A percentile compares a stretch with the other conserved stretches of the same genome.
phyloP scores from a whole-genome alignment of 768 basidiomycete species.

The Lactarius sanguifluus region DNA sequence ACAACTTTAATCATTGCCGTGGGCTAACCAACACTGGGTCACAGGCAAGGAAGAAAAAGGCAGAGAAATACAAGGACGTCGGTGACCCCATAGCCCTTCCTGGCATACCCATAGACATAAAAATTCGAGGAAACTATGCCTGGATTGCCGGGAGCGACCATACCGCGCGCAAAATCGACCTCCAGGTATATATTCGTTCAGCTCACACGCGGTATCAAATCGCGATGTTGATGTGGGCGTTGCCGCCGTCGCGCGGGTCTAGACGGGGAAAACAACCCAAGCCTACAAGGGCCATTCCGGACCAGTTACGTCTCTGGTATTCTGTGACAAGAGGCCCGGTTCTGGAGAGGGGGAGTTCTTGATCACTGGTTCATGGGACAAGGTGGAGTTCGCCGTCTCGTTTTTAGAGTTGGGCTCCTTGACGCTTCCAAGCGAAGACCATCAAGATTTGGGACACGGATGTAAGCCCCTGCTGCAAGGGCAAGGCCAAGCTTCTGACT shows the following conservation, averaged over 20 bases:
- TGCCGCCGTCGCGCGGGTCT: slow-evolving; percentile 10
- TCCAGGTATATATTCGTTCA: slow-evolving; percentile 60
- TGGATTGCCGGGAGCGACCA: slow-evolving; percentile 91
- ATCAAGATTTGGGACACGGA: slow-evolving; percentile 84
- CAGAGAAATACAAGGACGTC: slow-evolving; percentile 63
- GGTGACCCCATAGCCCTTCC: slow-evolving; percentile 78
- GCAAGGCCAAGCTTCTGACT: slow-evolving; percentile 12
- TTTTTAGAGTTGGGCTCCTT: slow-evolving; percentile 12
- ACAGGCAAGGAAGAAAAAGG: slow-evolving; percentile 72
- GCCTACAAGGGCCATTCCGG: slow-evolving; percentile 83
- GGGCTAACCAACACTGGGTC: slow-evolving; percentile 13
- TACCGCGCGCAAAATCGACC: slow-evolving; percentile 66
- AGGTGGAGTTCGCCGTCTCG: slow-evolving; percentile 40
- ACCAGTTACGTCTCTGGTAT: slow-evolving; percentile 82
- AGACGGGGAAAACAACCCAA: slow-evolving; percentile 81
- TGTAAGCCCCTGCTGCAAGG: slow-evolving; percentile 45
- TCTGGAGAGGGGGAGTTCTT: slow-evolving; percentile 52
- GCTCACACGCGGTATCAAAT: neutral
- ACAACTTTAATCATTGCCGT: neutral
- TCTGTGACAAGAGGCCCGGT: slow-evolving; percentile 48
- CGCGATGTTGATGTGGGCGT: neutral
- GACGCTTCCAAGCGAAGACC: slow-evolving; percentile 47
- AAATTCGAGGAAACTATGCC: slow-evolving; percentile 60
- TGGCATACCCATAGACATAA: slow-evolving; percentile 72
- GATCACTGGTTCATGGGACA: slow-evolving; percentile 95